Conservation (phyloP, 768 basidiomycete genomes). For the Auricularia auricula-judae region DNA sequence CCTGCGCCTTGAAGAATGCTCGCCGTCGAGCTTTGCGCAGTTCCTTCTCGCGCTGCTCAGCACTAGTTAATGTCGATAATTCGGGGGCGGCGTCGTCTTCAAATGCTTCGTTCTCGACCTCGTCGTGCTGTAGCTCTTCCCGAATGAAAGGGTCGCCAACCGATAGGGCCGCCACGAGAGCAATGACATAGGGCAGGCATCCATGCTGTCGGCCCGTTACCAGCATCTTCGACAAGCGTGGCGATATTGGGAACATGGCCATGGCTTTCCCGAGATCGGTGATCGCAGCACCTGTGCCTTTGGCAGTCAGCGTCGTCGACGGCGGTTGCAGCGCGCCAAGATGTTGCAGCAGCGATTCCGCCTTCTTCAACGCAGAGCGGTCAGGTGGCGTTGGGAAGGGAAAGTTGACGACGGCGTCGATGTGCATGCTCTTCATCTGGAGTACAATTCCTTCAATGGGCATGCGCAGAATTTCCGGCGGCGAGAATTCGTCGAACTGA, state of each 20-base stretch:
- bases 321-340: constrained; percentile 66
- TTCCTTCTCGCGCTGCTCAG: constrained; percentile 43
- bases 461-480: constrained; percentile 89
- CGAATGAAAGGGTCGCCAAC: constrained; percentile 94
- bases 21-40: constrained; percentile 49
- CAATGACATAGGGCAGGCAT: constrained; percentile 83
- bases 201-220: constrained; percentile 78
- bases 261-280: constrained; percentile 87
- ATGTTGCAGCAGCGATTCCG: constrained; percentile 69
- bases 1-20: constrained; percentile 73
- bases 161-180: constrained; percentile 81
- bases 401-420: constrained; percentile 92
- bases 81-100: constrained; percentile 12
- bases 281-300: constrained; percentile 47
- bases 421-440: constrained; percentile 99
- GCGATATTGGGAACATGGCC: constrained; percentile 89
- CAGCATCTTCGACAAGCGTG: constrained; percentile 92
- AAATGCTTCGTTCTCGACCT: constrained; percentile 23
- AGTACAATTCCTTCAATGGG: constrained; percentile 95
- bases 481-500: constrained; percentile 76
- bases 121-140: constrained; percentile 43
- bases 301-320: constrained; percentile 13
- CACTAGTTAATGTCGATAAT: constrained; percentile 34
- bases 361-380: constrained; percentile 56
- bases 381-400: constrained; percentile 97